Base-by-base conservation (phyloP, 495 filamentous ascomycete species). In the Xylaria curta region DNA sequence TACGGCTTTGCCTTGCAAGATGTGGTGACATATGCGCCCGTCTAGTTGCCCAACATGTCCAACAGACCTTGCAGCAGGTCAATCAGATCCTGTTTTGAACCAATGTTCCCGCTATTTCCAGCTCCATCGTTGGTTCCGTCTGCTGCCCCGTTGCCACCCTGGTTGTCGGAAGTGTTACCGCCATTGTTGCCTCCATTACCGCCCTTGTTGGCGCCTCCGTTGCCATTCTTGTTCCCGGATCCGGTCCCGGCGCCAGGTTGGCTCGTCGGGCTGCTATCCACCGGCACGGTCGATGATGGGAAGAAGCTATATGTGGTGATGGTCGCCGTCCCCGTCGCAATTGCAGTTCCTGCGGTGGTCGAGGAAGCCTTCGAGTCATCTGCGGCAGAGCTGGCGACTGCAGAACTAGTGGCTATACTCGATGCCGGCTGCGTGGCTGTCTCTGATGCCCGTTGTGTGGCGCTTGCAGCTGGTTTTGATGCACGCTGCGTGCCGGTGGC, bases 251-350 rank as follows among this genome's bases (percentile, higher is more conserved):
- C 51, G 28, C 19, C 5, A 5, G 65, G 65, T 15, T 42, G 33
- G 49, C 36, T 44, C 36, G 65, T 58, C 0, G 49, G 19, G 3
- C 28, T 3, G 17, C 12, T 10, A 31, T 6, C 12, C 0, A 44
- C 65, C 49, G 28, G 64, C 3, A 68, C 51, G 13, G 65, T 68
- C 21, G 65, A 56, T 4, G 65, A 68, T 4, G 65, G 65, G 49
- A 68, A 68, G 49, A 56, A 68, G 36, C 49, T 68, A 36, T 13
- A 68, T 2, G 65, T 56, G 31, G 65, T 51, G 21, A 68, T 68
- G 24, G 10, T 58, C 1, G 21, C 65, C 33, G 65, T 58, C 15
- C 19, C 65, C 3, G 65, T 42, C 0, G 65, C 51, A 9, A 15
- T 28, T 7, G 19, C 51, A 6, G 46, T 56, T 2, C 49, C 65